A percentile compares a stretch with the other conserved stretches of the same genome.
Conservation (phyloP, 169 alveolate species). For the Plasmodium coatneyi region DNA sequence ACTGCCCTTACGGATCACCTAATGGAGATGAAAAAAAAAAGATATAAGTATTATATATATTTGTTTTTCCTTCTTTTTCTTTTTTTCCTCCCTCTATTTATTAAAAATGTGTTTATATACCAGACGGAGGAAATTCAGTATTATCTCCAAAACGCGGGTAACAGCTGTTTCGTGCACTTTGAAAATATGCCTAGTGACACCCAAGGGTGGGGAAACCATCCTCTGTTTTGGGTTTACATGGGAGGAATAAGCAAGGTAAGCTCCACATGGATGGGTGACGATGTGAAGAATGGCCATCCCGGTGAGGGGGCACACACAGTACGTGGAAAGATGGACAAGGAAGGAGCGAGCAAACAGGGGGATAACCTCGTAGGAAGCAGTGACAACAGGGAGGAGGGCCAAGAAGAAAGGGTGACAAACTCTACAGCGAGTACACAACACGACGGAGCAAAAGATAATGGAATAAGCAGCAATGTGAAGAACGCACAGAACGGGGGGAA, state of each 20-base stretch:
- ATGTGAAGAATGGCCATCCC: not conserved
- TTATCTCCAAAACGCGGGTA: not conserved
- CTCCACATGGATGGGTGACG: not conserved
- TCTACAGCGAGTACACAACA: not conserved
- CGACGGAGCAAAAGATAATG: not conserved
- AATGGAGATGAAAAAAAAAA: slow-evolving; percentile 23
- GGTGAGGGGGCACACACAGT: not conserved
- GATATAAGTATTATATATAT: slow-evolving; percentile 46
- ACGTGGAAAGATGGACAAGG: not conserved
- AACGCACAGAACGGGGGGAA: not conserved
- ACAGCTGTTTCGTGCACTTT: not conserved
- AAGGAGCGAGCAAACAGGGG: not conserved
- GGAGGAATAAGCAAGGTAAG: not conserved
- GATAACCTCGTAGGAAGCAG: not conserved
- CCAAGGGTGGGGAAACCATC: not conserved
- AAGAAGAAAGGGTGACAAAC: not conserved
- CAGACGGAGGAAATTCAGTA: slow-evolving; percentile 21
- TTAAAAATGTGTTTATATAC: slow-evolving; percentile 57
- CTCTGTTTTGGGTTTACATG: slow-evolving; percentile 24
- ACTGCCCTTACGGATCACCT: not conserved
- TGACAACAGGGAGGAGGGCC: not conserved
- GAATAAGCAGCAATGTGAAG: not conserved
- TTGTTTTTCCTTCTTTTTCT: slow-evolving; percentile 46
- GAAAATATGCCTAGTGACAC: not conserved
- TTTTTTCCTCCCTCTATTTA: slow-evolving; percentile 39